Evolutionary conservation across 202 grass and related monocot genomes (phyloP).

Genomic region (Digitaria exilis): DNA sequence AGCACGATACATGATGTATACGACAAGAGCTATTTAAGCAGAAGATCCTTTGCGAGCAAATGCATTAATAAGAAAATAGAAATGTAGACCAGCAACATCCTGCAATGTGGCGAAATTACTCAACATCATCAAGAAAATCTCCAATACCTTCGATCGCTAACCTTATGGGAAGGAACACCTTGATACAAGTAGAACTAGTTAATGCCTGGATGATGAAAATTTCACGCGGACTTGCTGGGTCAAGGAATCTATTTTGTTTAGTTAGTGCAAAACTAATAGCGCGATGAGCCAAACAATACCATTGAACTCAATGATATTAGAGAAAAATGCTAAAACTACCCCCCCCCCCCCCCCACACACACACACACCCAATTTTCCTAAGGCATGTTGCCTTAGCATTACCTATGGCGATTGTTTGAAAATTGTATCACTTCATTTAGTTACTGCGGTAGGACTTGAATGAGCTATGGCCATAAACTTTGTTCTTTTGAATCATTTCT

Average conservation of each 20-base stretch:
- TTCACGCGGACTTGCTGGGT: not conserved
- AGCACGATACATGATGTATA: not conserved
- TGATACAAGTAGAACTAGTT: not conserved
- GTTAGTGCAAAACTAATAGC: not conserved
- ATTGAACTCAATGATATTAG: not conserved
- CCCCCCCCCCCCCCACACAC: no score
- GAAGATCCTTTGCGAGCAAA: not conserved
- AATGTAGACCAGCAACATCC: not conserved
- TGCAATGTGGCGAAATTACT: not conserved
- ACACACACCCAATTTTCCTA: not conserved
- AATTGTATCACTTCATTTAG: not conserved
- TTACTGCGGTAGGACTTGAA: not conserved
- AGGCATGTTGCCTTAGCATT: not conserved
- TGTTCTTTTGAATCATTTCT: constrained; percentile 33
- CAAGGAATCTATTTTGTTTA: not conserved
- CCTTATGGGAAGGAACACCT: not conserved
- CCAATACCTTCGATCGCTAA: not conserved
- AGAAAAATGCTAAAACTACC: no score
- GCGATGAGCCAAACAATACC: not conserved
- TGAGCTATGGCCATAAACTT: constrained; percentile 2
- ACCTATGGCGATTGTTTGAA: not conserved
- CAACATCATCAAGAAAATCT: not conserved
- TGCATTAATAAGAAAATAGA: not conserved
- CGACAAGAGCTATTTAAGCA: not conserved
- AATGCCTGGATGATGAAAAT: no score